Evolutionary conservation across 257 asterid genomes (phyloP), one percentile per base, ranked within the genome.

Genomic region (Nicotiana tabacum): DNA sequence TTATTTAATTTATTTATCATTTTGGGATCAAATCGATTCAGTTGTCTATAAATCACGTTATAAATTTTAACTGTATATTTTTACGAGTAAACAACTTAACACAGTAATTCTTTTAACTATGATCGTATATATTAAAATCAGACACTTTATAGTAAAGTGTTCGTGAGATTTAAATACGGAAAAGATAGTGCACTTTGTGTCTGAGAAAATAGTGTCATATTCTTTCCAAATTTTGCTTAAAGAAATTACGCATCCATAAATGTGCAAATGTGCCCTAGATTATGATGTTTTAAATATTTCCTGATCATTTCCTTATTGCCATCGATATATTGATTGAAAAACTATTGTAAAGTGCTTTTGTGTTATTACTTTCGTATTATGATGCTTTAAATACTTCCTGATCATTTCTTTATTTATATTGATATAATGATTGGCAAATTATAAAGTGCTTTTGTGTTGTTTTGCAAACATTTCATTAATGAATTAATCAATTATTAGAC

Each of bases 321-420:
- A n/a, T 70, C 21, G 3, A 13, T 80, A 87, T 56, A 84, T 51
- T 85, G 77, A 83, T 86, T 74, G 61, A 77, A n/a, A 88, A 86
- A 86, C 66, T 86, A 86, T 77, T 83, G 85, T 77, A 82, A 93
- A 89, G 93, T 87, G 86, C 89, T 85, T 92, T 82, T 85, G 72
- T 76, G 91, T 85, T 39, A 4, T 88, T 88, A 91, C 96, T 90
- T 92, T 89, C 90, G 83, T 88, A 89, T 87, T 39, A 6, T 39
- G 46, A 39, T 39, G 9, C 9, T 39, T 39, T 39, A 39, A 6
- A 39, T 39, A 39, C 46, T 39, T 39, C 43, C 43, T 37, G 43
- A 35, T 35, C 43, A 35, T 35, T 35, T 35, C 1, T 35, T 35
- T 35, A 35, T 35, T 35, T 35, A 5, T 35, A 4, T 35, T 5